Evolutionary conservation across 2,329 filamentous ascomycete genomes (phyloP), one percentile per base, ranked within the genome.

Genomic region (Ophiocordyceps unilateralis): DNA sequence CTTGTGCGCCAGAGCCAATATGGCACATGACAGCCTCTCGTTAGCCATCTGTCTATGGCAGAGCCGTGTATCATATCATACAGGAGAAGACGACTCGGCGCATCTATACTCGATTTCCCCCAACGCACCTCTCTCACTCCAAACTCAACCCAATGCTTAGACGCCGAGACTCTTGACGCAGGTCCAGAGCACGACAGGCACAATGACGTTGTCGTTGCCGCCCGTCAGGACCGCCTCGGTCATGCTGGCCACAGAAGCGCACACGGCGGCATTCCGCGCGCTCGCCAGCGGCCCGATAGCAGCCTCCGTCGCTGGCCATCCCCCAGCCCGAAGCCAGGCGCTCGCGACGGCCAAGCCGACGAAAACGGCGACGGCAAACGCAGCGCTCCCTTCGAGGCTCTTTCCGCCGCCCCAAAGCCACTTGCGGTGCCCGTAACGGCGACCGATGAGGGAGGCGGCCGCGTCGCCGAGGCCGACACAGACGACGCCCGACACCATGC

Each of bases 331-430:
- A 48, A 95, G 65, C 87, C 88, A 96, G 15, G 66, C 55, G 51
- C 78, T 81, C 3, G 81, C 81, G 5, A 72, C 65, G 38, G 81
- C 61, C 39, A 96, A 68, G 0, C 89, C 91, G 5, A 72, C 49
- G 42, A 81, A 82, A 5, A 96, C 91, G 3, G 86, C 88, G 5
- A 66, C 61, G 1, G 80, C 81, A 60, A 98, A 96, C 1, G 91
- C 91, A 7, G 80, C 50, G 49, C 75, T 80, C 44, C 91, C 91
- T 61, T 98, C 89, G 1, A 98, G 69, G 48, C 86, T 94, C 69
- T 98, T 98, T 14, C 88, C 89, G 4, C 91, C 91, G 14, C 86
- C 84, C 91, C 91, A 98, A 21, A 88, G 72, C 91, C 91, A 98
- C 66, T 95, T 96, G 28, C 76, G 72, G 23, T 78, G 78, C 4